Evolutionary conservation across 2,329 filamentous ascomycete species (phyloP).

Genomic region (Whalleya microplaca): DNA sequence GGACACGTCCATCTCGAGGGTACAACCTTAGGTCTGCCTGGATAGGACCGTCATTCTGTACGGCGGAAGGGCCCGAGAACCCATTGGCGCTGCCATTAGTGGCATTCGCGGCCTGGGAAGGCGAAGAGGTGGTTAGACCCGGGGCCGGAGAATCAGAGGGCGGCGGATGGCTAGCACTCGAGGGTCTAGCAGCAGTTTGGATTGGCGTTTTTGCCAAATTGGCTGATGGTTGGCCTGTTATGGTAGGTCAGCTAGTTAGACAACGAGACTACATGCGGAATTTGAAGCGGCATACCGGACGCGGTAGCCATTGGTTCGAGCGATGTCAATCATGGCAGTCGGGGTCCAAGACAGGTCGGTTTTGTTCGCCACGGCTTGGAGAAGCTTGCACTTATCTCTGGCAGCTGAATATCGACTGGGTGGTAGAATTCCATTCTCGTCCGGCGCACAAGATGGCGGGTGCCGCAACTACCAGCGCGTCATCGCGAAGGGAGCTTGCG

Average conservation of each 20-base stretch:
- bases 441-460: slow-evolving; percentile 23
- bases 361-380: slow-evolving; percentile 25
- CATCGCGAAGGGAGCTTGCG: slow-evolving; percentile 28
- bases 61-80: slow-evolving; percentile 11
- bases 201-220: slow-evolving; percentile 32
- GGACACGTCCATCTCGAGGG: slow-evolving; percentile 52
- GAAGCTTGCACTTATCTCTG: slow-evolving; percentile 21
- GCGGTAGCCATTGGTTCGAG: slow-evolving; percentile 35
- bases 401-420: slow-evolving; percentile 27
- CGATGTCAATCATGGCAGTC: slow-evolving; percentile 33
- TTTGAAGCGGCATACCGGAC: slow-evolving; percentile 29
- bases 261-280: not conserved
- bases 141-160: slow-evolving; percentile 32
- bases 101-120: slow-evolving; percentile 20
- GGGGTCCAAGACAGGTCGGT: slow-evolving; percentile 5
- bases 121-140: slow-evolving; percentile 24
- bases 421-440: slow-evolving; percentile 35
- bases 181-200: slow-evolving; percentile 19
- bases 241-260: slow-evolving; percentile 24
- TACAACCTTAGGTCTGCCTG: slow-evolving; percentile 34
- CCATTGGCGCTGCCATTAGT: slow-evolving; percentile 30
- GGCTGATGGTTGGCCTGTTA: slow-evolving; percentile 34
- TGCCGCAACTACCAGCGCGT: slow-evolving; percentile 29
- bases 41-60: slow-evolving; percentile 25
- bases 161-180: slow-evolving; percentile 23